Conservation (phyloP, 306 rosid species). For the Luffa aegyptiaca region DNA sequence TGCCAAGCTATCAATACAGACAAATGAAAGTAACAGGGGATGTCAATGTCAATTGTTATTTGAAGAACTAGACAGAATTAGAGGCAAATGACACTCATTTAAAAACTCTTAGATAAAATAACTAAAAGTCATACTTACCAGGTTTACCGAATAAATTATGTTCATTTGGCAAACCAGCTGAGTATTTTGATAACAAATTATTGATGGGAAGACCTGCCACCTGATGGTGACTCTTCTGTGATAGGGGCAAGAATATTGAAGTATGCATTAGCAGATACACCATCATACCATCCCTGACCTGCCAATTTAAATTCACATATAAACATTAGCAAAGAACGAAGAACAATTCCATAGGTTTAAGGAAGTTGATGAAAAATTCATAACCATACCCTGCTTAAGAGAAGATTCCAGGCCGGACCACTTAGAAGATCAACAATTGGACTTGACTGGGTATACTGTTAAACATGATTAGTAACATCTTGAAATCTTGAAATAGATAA, state of each 20-base stretch:
- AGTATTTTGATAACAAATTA: conserved; percentile 9
- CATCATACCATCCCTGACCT: conserved; percentile 64
- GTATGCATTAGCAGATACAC: conserved; percentile 34
- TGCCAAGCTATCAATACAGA: background rate
- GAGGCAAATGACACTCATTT: background rate
- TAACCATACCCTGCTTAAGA: conserved; percentile 58
- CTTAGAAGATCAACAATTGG: conserved; percentile 40
- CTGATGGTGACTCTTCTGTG: conserved; percentile 43
- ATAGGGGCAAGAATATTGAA: conserved; percentile 51
- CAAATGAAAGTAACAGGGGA: background rate
- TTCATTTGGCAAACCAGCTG: conserved; percentile 18
- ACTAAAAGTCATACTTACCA: conserved; percentile 28
- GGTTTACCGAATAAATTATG: background rate
- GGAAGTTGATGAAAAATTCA: background rate
- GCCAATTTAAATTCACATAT: conserved; percentile 12
- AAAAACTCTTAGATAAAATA: background rate
- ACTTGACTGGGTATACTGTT: conserved; percentile 40
- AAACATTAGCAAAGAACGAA: background rate
- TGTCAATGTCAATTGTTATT: background rate
- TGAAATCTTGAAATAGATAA: background rate
- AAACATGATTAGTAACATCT: conserved; percentile 11
- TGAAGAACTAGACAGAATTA: background rate
- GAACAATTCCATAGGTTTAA: background rate
- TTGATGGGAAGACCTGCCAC: conserved; percentile 56
- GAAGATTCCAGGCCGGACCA: conserved; percentile 50